Base-by-base conservation (phyloP, 2,329 filamentous ascomycete genomes). In the Furcasterigmium furcatum region DNA sequence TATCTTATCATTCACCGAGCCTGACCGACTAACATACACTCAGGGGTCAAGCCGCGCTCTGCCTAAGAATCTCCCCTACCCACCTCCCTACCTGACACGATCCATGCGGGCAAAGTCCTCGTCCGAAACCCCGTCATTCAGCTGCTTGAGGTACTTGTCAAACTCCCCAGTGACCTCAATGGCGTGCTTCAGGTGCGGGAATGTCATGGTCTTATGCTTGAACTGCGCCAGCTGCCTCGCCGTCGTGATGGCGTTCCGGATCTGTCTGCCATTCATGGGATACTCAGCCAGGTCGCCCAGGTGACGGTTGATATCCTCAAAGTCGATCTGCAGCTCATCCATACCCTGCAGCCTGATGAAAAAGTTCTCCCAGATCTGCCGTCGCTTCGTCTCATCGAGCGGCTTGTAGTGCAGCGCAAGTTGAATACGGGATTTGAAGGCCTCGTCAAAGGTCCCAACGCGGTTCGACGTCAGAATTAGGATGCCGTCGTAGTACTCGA, bases 401-500 rank as follows among this genome's bases (percentile, higher is more conserved):
- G n/a, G n/a, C n/a, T n/a, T n/a, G 46, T 67, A 67, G 38, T 61
- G 58, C 3, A 67, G 51, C 5, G 59, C 52, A 10, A 67, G 48
- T 30, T 66, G 58, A 40, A 66, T 65, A 6, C 63, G 58, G 2
- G 62, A 66, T 43, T 63, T 61, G 53, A 67, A 65, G 9, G 61
- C 63, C 41, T 62, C 61, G 45, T 68, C 65, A 12, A 68, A 63
- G 2, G 55, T 58, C 3, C 52, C 58, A 1, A 67, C 60, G 3
- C 64, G 59, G 41, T 67, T 68, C 12, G 59, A 60, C 1, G 64
- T 67, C 3, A 67, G 52, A 29, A 68, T 60, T 1, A 68, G 45
- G 18, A 68, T 67, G 7, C 65, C 62, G 5, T 55, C 52, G 44
- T 63, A 65, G 44, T 65, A 66, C 38, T 65, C 64, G 3, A 68